phyloP scores from a whole-genome alignment of 148 eudicot species.

The Gaultheria prostrata region DNA sequence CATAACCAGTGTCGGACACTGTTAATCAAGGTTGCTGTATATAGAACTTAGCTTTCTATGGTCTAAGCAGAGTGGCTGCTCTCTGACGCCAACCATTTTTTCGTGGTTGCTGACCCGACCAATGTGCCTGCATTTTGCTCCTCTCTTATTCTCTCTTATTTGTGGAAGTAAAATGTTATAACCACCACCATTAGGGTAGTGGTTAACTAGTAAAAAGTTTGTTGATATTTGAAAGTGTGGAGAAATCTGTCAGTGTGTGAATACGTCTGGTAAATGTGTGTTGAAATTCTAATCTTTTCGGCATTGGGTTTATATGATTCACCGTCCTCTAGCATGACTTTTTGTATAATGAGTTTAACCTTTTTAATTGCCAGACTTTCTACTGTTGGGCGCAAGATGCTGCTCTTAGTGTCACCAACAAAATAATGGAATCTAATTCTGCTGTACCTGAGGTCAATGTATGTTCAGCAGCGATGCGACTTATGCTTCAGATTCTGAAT shows the following conservation, averaged over 20 bases:
- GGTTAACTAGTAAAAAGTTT: not conserved
- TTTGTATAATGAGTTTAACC: not conserved
- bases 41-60: not conserved
- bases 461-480: constrained; percentile 71
- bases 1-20: not conserved
- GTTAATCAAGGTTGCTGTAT: constrained; percentile 2
- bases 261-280: not conserved
- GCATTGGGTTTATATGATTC: not conserved
- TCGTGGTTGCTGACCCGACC: not conserved
- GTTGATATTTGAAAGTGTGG: not conserved
- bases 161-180: not conserved
- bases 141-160: not conserved
- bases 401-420: constrained; percentile 61
- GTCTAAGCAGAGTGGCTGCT: not conserved
- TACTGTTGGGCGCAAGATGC: constrained; percentile 93
- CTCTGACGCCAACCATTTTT: not conserved
- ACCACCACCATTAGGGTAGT: not conserved
- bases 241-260: not conserved
- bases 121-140: not conserved
- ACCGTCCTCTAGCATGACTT: not conserved
- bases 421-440: constrained; percentile 64
- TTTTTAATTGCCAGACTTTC: constrained; percentile 46
- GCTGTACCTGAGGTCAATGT: constrained; percentile 80
- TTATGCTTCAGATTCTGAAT: constrained; percentile 89
- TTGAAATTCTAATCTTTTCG: constrained; percentile 1